A percentile compares a stretch with the other conserved stretches of the same genome.
Evolutionary conservation across 2,329 filamentous ascomycete genomes (phyloP).

Genomic region (Cercospora nicotianae): DNA sequence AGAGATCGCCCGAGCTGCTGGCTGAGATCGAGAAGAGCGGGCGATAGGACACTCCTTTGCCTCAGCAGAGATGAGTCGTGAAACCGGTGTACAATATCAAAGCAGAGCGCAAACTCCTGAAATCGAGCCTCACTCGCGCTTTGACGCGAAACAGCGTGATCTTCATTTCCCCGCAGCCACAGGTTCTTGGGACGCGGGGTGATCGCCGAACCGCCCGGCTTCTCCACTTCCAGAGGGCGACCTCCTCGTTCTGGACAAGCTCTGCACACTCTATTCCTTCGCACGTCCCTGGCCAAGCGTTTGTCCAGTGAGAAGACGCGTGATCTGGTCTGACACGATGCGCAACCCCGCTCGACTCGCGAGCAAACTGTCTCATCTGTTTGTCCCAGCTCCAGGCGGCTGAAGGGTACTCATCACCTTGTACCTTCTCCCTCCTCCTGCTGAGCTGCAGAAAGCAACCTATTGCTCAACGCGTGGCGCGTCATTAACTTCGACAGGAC

Average conservation of each 20-base stretch:
- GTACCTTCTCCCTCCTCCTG: slow-evolving; percentile 10
- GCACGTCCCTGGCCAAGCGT: slow-evolving; percentile 2
- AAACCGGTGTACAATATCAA: not conserved
- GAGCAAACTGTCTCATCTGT: not conserved
- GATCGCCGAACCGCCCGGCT: not conserved
- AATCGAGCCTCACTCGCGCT: not conserved
- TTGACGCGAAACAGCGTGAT: slow-evolving; percentile 4
- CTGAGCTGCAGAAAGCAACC: slow-evolving; percentile 11
- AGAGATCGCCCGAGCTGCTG: slow-evolving; percentile 20
- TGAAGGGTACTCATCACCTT: slow-evolving; percentile 2
- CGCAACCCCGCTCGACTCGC: slow-evolving; percentile 14
- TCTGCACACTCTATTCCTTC: not conserved
- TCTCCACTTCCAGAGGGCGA: not conserved
- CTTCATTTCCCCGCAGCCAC: not conserved
- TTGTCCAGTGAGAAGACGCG: not conserved
- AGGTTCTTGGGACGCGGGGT: not conserved
- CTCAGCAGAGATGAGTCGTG: not conserved
- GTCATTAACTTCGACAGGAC: slow-evolving; percentile 8
- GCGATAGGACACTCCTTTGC: not conserved
- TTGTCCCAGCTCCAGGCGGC: not conserved
- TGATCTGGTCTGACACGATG: slow-evolving; percentile 10
- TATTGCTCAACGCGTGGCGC: slow-evolving; percentile 11
- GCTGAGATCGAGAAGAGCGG: slow-evolving; percentile 3
- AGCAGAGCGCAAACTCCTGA: not conserved
- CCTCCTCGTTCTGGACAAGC: not conserved